A percentile compares a stretch with the other conserved stretches of the same genome.
Conservation (phyloP, 2,329 filamentous ascomycete genomes). For the Stachybotrys chartarum region DNA sequence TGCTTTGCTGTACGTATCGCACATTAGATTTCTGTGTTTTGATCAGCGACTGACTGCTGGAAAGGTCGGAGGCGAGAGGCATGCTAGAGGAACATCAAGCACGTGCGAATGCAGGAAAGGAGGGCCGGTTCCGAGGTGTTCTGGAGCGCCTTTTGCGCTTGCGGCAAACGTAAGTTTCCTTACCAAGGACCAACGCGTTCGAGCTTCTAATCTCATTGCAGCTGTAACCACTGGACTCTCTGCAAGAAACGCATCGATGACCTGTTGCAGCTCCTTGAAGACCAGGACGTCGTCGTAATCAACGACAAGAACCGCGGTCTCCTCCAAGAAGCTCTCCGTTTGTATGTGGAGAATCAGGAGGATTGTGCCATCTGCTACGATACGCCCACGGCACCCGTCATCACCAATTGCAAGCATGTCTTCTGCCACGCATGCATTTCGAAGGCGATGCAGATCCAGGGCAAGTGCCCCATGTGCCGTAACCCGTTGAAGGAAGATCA, state of each 20-base stretch:
- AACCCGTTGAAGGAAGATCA: constrained; percentile 54
- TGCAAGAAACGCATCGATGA: constrained; percentile 67
- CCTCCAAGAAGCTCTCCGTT: constrained; percentile 66
- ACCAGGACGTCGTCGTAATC: constrained; percentile 59
- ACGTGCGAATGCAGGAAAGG: constrained; percentile 31
- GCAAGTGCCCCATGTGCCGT: constrained; percentile 81
- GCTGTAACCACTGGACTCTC: constrained; percentile 82
- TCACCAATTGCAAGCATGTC: constrained; percentile 77
- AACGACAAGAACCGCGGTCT: constrained; percentile 65
- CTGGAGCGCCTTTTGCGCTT: constrained; percentile 77
- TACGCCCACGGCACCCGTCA: constrained; percentile 62
- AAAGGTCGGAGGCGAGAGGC: constrained; percentile 65
- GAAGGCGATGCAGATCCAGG: constrained; percentile 65
- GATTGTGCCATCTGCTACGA: constrained; percentile 81
- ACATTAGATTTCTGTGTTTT: background rate
- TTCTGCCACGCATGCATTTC: constrained; percentile 72
- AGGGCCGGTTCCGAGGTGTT: constrained; percentile 62
- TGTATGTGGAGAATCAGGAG: constrained; percentile 74
- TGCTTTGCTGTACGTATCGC: constrained; percentile 50
- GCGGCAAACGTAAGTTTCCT: constrained; percentile 54
- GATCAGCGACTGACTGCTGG: background rate
- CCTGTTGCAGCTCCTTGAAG: constrained; percentile 63
- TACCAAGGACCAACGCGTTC: background rate
- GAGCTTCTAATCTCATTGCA: constrained; percentile 14
- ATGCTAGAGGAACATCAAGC: constrained; percentile 54